phyloP scores from a whole-genome alignment of 1,284 basidiomycete species.

The Malassezia japonica region DNA sequence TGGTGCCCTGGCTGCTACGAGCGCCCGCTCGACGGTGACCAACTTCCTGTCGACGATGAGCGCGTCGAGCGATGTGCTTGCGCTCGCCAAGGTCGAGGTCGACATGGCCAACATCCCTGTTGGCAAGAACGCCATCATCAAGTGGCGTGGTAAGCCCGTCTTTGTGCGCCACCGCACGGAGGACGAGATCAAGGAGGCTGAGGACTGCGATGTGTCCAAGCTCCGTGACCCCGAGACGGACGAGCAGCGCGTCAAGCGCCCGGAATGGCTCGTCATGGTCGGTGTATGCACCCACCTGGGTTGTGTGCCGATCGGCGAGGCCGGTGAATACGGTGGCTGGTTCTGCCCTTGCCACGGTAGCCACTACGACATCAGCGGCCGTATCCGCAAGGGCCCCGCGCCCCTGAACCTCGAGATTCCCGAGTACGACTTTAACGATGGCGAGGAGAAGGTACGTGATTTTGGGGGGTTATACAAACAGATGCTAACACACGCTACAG shows the following conservation, averaged over 20 bases:
- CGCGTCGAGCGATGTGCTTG: conserved; percentile 93
- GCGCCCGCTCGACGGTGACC: conserved; percentile 83
- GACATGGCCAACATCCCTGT: conserved; percentile 83
- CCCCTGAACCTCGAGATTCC: conserved; percentile 75
- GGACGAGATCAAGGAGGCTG: conserved; percentile 88
- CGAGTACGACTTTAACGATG: conserved; percentile 48
- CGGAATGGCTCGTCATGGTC: conserved; percentile 67
- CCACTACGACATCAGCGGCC: conserved; percentile 89
- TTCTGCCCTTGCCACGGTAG: conserved; percentile 80
- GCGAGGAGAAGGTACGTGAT: conserved; percentile 55
- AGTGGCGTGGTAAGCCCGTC: conserved; percentile 97
- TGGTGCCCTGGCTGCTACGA: conserved; percentile 84
- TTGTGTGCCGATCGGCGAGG: conserved; percentile 92
- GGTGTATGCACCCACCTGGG: conserved; percentile 92
- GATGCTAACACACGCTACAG: conserved; percentile 1
- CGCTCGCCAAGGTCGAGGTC: conserved; percentile 94
- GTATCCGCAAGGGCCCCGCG: conserved; percentile 76
- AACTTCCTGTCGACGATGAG: conserved; percentile 94
- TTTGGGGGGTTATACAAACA: no score
- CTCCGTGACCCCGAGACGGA: conserved; percentile 90
- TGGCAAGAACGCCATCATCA: conserved; percentile 61
- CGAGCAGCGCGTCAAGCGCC: conserved; percentile 77
- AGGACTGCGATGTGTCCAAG: conserved; percentile 68
- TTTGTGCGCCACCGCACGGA: conserved; percentile 94
- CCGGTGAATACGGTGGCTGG: conserved; percentile 79